Base-by-base conservation (phyloP, 305 asterid genomes). In the Fraxinus sp. region DNA sequence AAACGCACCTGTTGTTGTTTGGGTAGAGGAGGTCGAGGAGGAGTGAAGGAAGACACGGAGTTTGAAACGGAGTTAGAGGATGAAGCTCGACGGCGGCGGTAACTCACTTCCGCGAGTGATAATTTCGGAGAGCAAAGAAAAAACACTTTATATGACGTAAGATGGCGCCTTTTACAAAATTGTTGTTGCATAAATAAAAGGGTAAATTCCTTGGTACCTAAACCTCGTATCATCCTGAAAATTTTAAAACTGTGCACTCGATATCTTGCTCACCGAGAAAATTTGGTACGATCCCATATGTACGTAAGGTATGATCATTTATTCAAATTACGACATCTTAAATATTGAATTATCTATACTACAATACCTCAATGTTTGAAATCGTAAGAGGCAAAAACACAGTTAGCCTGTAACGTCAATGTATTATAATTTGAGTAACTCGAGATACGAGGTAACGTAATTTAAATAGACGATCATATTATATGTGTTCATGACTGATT, bases 41-140 rank as follows among this genome's bases (percentile, higher is more conserved):
- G 73, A 24, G 66, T 77, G 78, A 77, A 49, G 74, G 82, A 71
- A 64, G 57, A 35, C 55, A 57, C 71, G 33, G 81, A 82, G 80
- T 72, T 37, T 44, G 81, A 37, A 79, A 59, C 80, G 7, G 86
- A 83, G 80, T 68, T 83, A 18, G 83, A 36, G 2, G 88, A 66
- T 22, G 88, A 83, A 83, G 88, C 83, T 20, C n/a, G n/a, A n/a
- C n/a, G n/a, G 46, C 80, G 68, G 13, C 35, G n/a, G n/a, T n/a
- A n/a, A n/a, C n/a, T n/a, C n/a, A n/a, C n/a, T n/a, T n/a, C n/a
- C n/a, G n/a, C 10, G 16, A 28, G 35, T 1, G 22, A 1, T 18
- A 2, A 70, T 68, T 28, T 68, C 39, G 75, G 20, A 28, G 22
- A 70, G 20, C 10, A 13, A 13, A 70, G 20, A 39, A 68, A 68